Evolutionary conservation across 2,329 filamentous ascomycete genomes (phyloP), one percentile per base, ranked within the genome.

Genomic region (Penicillium sp.): DNA sequence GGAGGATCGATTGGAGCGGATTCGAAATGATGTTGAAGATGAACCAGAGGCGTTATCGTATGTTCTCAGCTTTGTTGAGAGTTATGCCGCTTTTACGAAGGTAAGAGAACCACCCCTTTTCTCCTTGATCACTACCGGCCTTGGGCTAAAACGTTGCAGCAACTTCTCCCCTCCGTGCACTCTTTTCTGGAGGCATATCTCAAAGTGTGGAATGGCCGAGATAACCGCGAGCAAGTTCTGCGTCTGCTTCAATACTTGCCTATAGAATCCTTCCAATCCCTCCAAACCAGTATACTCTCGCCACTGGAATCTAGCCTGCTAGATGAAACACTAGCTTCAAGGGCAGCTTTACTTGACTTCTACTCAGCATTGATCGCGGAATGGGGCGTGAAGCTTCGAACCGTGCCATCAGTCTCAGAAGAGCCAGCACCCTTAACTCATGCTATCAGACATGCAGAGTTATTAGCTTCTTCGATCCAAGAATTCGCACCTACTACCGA

Each of bases 281-380:
- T 78, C n/a, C 69, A 71, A 47, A 52, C 54, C 10, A 63, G 70
- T 1, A 75, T 77, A 31, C 60, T 83, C 13, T 55, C 52, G 5
- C 68, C 68, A 18, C 53, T 75, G 21, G 80, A 83, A 61, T 66
- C 59, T 21, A 72, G 73, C 3, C 48, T 82, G 13, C 59, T 77
- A 24, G 60, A 68, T 24, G 63, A 70, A 13, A 68, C 65, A 18
- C 43, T 78, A 0, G 65, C 76, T 5, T 84, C 86, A 0, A 87
- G 87, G 62, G 67, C 82, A 0, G 77, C 77, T 2, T 75, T 95
- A 2, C 79, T 94, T 2, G 71, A 71, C 1, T 86, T 91, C 58
- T 94, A 93, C 71, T 86, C 82, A 1, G 72, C 74, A 10, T 75
- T 95, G 5, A 79, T 93, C 42, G 81, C 79, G 10, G 81, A 85